Conservation (phyloP, 164 flowering plant genomes). For the Annona squamosa region DNA sequence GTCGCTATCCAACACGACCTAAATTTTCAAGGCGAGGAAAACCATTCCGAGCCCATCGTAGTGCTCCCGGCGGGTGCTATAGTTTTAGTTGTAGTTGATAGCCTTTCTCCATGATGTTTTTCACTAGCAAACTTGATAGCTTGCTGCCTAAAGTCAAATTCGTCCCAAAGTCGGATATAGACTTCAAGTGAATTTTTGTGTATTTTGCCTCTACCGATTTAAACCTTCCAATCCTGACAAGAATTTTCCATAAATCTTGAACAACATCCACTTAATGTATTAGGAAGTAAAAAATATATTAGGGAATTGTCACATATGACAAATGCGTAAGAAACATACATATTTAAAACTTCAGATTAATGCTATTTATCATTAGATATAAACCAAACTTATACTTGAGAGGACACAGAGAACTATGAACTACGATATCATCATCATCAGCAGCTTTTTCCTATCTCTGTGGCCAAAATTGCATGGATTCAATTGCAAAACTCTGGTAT, state of each 20-base stretch:
- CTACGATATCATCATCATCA: not conserved
- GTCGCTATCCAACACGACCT: no score
- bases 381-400: not conserved
- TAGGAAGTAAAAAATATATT: not conserved
- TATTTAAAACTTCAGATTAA: not conserved
- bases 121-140: conserved; percentile 47
- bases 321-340: not conserved
- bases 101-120: conserved; percentile 48
- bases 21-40: no score
- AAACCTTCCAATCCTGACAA: conserved; percentile 84
- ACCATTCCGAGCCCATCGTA: no score
- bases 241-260: conserved; percentile 80
- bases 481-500: no score
- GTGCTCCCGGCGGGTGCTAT: no score
- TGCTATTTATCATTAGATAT: not conserved
- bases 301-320: not conserved
- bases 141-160: conserved; percentile 57
- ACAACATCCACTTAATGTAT: conserved; percentile 65
- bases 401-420: not conserved
- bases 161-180: conserved; percentile 84
- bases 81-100: conserved; percentile 26
- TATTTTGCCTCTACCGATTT: conserved; percentile 79
- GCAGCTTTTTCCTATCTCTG: not conserved
- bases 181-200: conserved; percentile 80
- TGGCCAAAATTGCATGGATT: no score